A percentile compares a stretch with the other conserved stretches of the same genome.
phyloP scores from a whole-genome alignment of 306 rosid species.

The Fragaria ananassa region DNA sequence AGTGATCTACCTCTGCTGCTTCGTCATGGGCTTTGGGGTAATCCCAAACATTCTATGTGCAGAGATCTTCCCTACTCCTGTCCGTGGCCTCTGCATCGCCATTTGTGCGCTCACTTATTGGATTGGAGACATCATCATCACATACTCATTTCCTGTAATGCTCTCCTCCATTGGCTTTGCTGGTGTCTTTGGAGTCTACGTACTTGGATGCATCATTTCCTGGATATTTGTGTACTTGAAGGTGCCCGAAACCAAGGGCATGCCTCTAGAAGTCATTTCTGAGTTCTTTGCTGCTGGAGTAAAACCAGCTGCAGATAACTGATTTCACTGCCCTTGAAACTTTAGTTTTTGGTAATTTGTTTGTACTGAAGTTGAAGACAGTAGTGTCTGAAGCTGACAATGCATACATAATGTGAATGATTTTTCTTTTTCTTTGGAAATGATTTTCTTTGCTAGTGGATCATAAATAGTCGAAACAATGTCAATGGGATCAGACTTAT shows the following conservation, averaged over 20 bases:
- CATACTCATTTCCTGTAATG: conserved; percentile 47
- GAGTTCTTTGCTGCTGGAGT: conserved; percentile 67
- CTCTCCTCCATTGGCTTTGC: conserved; percentile 52
- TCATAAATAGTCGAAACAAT: neutral
- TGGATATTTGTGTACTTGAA: conserved; percentile 64
- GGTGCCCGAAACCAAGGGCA: conserved; percentile 77
- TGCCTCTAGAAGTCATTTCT: conserved; percentile 73
- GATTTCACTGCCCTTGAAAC: neutral
- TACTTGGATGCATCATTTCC: conserved; percentile 47
- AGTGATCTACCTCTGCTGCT: conserved; percentile 50
- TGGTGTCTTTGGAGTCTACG: conserved; percentile 54
- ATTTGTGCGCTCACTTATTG: conserved; percentile 60
- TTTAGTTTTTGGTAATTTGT: neutral
- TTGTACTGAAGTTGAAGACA: neutral
- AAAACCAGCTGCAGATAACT: conserved; percentile 38
- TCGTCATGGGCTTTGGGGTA: conserved; percentile 64
- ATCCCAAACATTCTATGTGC: conserved; percentile 66
- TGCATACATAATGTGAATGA: neutral
- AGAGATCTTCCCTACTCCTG: conserved; percentile 63
- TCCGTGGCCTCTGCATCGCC: conserved; percentile 68
- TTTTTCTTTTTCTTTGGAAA: neutral
- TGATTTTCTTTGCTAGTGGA: conserved; percentile 1
- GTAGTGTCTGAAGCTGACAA: neutral
- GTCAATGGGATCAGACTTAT: neutral
- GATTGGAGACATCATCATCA: conserved; percentile 52